Evolutionary conservation across 192 early-diverging fungal species (phyloP).

Genomic region (Entomortierella parvispora): DNA sequence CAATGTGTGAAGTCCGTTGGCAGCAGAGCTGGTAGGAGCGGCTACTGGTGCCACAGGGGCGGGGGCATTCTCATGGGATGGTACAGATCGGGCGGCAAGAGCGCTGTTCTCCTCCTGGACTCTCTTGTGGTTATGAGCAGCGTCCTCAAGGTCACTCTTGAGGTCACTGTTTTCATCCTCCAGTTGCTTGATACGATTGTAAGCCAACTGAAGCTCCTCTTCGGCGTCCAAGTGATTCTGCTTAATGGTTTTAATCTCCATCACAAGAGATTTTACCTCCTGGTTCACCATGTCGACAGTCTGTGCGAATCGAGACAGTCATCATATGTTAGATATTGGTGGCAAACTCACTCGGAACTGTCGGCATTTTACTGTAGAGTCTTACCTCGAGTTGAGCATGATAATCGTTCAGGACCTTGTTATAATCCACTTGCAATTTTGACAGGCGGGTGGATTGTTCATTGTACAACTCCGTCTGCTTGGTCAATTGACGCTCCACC

Average conservation of each 20-base stretch:
- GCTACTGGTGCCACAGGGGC: not conserved
- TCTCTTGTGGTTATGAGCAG: conserved; percentile 16
- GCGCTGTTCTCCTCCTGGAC: conserved; percentile 7
- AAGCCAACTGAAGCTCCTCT: conserved; percentile 59
- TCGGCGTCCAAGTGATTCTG: conserved; percentile 69
- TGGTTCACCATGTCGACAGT: conserved; percentile 75
- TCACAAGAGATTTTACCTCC: conserved; percentile 75
- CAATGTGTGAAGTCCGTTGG: conserved; percentile 5
- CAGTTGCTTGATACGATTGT: conserved; percentile 57
- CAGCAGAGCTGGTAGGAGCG: not conserved
- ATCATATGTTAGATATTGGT: not conserved
- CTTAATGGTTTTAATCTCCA: conserved; percentile 72
- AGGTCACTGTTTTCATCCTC: conserved; percentile 53
- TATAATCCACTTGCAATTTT: conserved; percentile 68
- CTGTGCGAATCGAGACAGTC: conserved; percentile 33
- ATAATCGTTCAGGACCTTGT: conserved; percentile 77
- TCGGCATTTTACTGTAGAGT: not conserved
- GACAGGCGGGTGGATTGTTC: conserved; percentile 27
- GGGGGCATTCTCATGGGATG: not conserved
- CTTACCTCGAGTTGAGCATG: conserved; percentile 76
- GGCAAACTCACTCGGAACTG: conserved; percentile 3
- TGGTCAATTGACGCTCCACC: conserved; percentile 52
- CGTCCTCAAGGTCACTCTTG: conserved; percentile 37
- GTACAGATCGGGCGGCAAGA: no score
- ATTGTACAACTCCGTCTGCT: conserved; percentile 48